These are phyloP conservation scores for Theileria sp. DNA, from an alignment of 169 alveolate genomes.

Conservation along the genomic window DNA sequence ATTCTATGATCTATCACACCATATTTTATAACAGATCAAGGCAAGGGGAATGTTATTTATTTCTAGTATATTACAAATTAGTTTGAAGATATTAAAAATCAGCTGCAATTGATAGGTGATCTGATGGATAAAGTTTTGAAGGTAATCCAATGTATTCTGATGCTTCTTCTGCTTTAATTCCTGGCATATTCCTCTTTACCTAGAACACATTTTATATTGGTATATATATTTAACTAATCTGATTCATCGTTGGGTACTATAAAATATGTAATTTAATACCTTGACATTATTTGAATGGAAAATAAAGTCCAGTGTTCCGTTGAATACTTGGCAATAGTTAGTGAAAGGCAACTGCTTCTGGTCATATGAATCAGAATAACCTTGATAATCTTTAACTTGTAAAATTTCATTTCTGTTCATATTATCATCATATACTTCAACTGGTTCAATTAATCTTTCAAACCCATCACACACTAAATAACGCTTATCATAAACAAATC, in stretches of 20 bases:
- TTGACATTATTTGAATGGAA: conserved; percentile 50
- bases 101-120: conserved; percentile 63
- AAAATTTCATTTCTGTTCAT: conserved; percentile 13
- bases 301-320: conserved; percentile 62
- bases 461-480: background rate
- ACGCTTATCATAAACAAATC: conserved; percentile 14
- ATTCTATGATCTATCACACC: background rate
- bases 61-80: background rate
- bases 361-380: conserved; percentile 43
- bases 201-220: conserved; percentile 3
- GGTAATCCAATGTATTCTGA: conserved; percentile 56
- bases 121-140: conserved; percentile 63
- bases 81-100: conserved; percentile 43
- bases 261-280: conserved; percentile 14
- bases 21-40: background rate
- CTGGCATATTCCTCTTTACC: conserved; percentile 63
- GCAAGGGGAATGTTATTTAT: background rate
- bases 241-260: no score
- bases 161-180: conserved; percentile 55
- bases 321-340: conserved; percentile 53
- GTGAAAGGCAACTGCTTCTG: conserved; percentile 47
- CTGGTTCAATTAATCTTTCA: background rate
- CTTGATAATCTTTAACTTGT: conserved; percentile 33
- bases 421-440: background rate
- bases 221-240: no score